These are phyloP conservation scores for Calonectria pseudoturangicola DNA, from an alignment of 2,329 filamentous ascomycete genomes.

Conservation along the genomic window DNA sequence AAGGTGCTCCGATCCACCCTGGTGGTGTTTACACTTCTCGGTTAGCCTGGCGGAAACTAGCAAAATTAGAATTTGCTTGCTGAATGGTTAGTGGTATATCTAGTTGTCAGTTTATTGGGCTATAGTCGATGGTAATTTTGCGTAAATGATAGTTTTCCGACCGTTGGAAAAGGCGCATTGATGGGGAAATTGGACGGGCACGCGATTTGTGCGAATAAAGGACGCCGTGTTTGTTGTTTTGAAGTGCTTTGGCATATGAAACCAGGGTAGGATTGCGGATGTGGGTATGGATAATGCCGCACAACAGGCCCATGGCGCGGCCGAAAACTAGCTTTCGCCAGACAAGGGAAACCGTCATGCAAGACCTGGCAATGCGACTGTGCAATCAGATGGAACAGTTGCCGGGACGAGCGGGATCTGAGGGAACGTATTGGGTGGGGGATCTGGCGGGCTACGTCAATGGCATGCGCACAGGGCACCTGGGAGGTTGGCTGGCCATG, in stretches of 20 bases:
- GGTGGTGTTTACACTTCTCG: background rate
- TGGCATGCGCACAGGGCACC: slow-evolving; percentile 7
- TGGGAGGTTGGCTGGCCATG: too few species aligned
- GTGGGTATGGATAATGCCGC: slow-evolving; percentile 16
- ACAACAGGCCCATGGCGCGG: background rate
- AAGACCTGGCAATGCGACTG: slow-evolving; percentile 17
- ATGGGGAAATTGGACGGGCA: slow-evolving; percentile 12
- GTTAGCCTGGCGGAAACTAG: slow-evolving; percentile 1
- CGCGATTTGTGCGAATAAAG: slow-evolving; percentile 21
- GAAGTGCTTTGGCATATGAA: slow-evolving; percentile 6
- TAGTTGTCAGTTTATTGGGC: background rate
- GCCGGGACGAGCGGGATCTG: slow-evolving; percentile 23
- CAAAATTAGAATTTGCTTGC: slow-evolving; percentile 1
- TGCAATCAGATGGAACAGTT: background rate
- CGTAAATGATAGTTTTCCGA: slow-evolving; percentile 12
- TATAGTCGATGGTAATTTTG: background rate
- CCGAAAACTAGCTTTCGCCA: slow-evolving; percentile 3
- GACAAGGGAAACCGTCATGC: slow-evolving; percentile 10
- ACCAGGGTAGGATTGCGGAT: slow-evolving; percentile 14
- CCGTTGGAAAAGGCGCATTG: slow-evolving; percentile 3
- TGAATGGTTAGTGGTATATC: background rate
- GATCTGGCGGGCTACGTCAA: slow-evolving; percentile 4
- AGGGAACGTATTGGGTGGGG: slow-evolving; percentile 15
- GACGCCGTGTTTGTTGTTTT: slow-evolving; percentile 1
- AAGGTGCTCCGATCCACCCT: background rate